These are phyloP conservation scores for Trichoderma koningii DNA, from an alignment of 2,329 filamentous ascomycete genomes.

Conservation along the genomic window DNA sequence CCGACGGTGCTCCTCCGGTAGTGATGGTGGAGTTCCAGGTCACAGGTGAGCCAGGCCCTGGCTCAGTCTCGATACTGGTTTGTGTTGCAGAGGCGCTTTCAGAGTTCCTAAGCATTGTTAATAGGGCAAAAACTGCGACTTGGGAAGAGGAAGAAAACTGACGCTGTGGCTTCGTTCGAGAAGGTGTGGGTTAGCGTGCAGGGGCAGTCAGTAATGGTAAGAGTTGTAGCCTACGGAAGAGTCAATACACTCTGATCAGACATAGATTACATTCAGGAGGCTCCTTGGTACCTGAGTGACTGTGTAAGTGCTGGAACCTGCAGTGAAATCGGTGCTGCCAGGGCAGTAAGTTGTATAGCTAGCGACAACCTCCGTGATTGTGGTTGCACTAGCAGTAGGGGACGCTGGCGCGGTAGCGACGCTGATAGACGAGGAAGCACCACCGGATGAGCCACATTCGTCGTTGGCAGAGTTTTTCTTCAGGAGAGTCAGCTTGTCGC, in stretches of 20 bases:
- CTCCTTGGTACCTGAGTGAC: too few relatives aligned
- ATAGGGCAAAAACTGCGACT: neutral
- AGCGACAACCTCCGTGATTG: neutral
- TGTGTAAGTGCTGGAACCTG: too few relatives aligned
- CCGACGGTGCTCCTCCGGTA: neutral
- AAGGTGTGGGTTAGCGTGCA: neutral
- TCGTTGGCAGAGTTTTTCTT: neutral
- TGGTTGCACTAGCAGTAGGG: neutral
- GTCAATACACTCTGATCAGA: too few relatives aligned
- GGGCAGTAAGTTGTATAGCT: too few relatives aligned
- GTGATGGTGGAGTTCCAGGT: neutral
- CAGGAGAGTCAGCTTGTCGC: constrained; percentile 5
- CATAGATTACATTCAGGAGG: too few relatives aligned
- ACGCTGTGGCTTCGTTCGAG: constrained; percentile 2
- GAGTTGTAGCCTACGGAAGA: too few relatives aligned
- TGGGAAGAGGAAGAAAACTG: neutral
- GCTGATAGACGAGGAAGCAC: neutral
- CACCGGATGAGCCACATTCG: neutral
- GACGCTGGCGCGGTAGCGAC: neutral
- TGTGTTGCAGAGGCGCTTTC: neutral
- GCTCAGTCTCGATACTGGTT: neutral
- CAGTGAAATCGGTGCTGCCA: too few relatives aligned
- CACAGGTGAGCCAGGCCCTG: neutral
- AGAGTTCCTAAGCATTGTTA: neutral
- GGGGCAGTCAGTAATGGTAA: too few relatives aligned